Evolutionary conservation across 257 asterid species (phyloP).

Genomic region (Solanum okadae): DNA sequence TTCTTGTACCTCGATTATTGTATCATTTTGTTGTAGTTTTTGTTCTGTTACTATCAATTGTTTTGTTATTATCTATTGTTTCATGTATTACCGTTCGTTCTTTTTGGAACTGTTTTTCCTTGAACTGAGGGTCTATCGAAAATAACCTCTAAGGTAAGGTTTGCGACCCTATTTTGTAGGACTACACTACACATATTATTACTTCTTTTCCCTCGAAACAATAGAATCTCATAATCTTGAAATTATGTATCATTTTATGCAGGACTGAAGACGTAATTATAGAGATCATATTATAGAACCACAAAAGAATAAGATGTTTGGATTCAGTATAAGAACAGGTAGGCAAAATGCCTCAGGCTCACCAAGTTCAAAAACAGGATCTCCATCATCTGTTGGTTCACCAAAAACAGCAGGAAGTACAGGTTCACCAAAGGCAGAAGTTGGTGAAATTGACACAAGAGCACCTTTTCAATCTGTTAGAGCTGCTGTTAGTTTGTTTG

Average conservation of each 20-base stretch:
- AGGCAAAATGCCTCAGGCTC: conserved; percentile 36
- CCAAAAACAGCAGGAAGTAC: conserved; percentile 16
- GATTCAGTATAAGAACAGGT: conserved; percentile 24
- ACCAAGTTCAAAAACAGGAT: conserved; percentile 10
- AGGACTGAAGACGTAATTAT: background rate
- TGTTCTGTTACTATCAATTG: background rate
- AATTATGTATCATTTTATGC: background rate
- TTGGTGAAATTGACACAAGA: conserved; percentile 64
- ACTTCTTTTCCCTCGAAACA: background rate
- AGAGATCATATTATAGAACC: background rate
- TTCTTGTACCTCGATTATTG: background rate
- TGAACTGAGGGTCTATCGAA: background rate
- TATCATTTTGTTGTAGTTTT: background rate
- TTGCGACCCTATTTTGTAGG: background rate
- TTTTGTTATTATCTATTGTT: background rate
- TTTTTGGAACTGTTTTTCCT: background rate
- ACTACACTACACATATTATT: background rate
- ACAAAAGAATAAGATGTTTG: conserved; percentile 20
- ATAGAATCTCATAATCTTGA: background rate
- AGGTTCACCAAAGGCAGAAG: conserved; percentile 34
- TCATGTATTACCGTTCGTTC: background rate
- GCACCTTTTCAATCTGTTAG: conserved; percentile 72
- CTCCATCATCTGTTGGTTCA: conserved; percentile 20
- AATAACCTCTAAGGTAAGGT: background rate
- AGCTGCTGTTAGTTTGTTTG: conserved; percentile 75